These are phyloP conservation scores for Melastoma candidum DNA, from an alignment of 441 rosid genomes.

Conservation along the genomic window DNA sequence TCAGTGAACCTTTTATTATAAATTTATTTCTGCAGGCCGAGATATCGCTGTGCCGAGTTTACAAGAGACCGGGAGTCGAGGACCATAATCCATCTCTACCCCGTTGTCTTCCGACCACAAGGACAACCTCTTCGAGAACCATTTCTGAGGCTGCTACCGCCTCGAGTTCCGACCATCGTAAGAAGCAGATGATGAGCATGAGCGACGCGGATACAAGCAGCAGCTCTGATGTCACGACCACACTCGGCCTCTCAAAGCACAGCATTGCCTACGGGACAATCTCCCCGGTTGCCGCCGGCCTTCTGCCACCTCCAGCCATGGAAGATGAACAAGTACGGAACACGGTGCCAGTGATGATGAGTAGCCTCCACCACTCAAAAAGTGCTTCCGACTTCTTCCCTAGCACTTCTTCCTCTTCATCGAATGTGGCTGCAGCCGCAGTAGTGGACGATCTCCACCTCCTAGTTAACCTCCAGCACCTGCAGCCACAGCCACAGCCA, in stretches of 20 bases:
- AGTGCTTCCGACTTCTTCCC: constrained; percentile 23
- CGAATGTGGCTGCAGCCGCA: constrained; percentile 8
- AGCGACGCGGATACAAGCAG: constrained; percentile 52
- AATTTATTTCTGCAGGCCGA: constrained; percentile 45
- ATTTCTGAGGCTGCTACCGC: constrained; percentile 12
- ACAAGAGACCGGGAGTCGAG: constrained; percentile 93
- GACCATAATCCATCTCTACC: constrained; percentile 79
- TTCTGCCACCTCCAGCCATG: constrained; percentile 23
- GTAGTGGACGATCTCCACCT: constrained; percentile 62
- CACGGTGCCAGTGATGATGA: constrained; percentile 17
- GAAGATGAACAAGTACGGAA: constrained; percentile 20
- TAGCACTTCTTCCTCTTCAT: constrained; percentile 16
- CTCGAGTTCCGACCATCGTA: constrained; percentile 7
- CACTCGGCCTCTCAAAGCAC: constrained; percentile 50
- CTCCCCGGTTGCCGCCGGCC: constrained; percentile 23
- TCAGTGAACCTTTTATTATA: neutral
- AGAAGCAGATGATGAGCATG: constrained; percentile 29
- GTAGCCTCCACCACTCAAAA: constrained; percentile 5
- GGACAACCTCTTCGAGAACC: constrained; percentile 31
- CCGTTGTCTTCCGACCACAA: constrained; percentile 47
- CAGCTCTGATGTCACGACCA: constrained; percentile 55
- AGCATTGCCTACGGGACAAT: constrained; percentile 32
- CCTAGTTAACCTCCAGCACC: constrained; percentile 56
- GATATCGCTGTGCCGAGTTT: constrained; percentile 91
- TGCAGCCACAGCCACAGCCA: too few species aligned